Percentiles rank a stretch among this genome's conserved stretches.
Conservation (phyloP, 2,329 filamentous ascomycete genomes). For the Emydomyces testavorans region DNA sequence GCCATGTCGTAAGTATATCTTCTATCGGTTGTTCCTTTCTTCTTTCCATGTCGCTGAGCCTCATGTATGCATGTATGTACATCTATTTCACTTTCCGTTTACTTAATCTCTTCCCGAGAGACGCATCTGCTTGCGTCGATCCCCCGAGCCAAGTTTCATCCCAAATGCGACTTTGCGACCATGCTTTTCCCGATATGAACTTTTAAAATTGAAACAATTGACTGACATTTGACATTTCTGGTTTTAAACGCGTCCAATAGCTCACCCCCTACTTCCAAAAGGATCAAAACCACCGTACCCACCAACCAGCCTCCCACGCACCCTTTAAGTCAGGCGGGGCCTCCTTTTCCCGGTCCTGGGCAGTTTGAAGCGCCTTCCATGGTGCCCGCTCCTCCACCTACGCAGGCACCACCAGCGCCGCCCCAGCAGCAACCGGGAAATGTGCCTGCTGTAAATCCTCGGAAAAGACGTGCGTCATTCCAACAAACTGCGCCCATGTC, state of each 20-base stretch:
- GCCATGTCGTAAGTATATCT: conserved; percentile 19
- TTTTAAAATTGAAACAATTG: conserved; percentile 7
- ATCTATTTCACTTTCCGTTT: background rate
- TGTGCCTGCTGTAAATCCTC: conserved; percentile 29
- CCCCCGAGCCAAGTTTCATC: conserved; percentile 6
- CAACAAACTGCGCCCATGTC: conserved; percentile 26
- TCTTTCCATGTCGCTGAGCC: conserved; percentile 8
- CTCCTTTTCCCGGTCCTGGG: conserved; percentile 27
- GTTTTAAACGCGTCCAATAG: conserved; percentile 19
- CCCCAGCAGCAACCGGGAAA: conserved; percentile 18
- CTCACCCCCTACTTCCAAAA: conserved; percentile 33
- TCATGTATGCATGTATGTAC: background rate
- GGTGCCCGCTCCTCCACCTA: conserved; percentile 23
- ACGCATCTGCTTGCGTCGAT: conserved; percentile 10
- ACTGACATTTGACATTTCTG: conserved; percentile 14
- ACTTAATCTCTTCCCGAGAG: background rate
- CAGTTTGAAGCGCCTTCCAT: conserved; percentile 32
- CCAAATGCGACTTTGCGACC: conserved; percentile 1
- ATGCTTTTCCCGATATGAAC: conserved; percentile 6
- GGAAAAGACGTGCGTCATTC: conserved; percentile 36
- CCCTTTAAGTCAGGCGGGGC: conserved; percentile 29
- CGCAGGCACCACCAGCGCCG: conserved; percentile 19
- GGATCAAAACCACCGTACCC: conserved; percentile 31
- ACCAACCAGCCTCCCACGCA: conserved; percentile 28
- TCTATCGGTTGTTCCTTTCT: background rate